Base-by-base conservation (phyloP, 345 rosid genomes). In the Acer yangbiense region DNA sequence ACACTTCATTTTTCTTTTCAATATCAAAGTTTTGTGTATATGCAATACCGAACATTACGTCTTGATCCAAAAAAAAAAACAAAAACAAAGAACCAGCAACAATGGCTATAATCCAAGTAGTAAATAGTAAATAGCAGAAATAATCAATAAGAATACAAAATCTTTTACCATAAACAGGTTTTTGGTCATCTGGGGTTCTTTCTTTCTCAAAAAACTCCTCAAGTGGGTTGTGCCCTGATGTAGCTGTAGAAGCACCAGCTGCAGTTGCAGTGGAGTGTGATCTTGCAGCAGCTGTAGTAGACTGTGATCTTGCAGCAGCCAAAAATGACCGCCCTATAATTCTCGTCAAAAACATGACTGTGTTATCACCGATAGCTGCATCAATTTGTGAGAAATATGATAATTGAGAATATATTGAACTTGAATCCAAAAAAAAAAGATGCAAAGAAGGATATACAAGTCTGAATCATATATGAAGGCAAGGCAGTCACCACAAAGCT, bases 151-250 rank as follows among this genome's bases (percentile, higher is more conserved):
- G 50, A 58, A 14, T 23, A 10, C 0, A 62, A 44, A 64, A 2
- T 35, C 12, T 64, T 20, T 17, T 88, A 93, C 98, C 98, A 41
- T 95, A 95, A 48, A 91, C 90, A 76, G 89, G 94, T 57, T 89
- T 91, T 9, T 87, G 93, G 69, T 90, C 94, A 43, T 90, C 98
- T 6, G 80, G 84, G 75, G 73, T 86, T 78, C 98, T 86, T 29
- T 94, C 94, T 3, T 83, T 82, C 86, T 93, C 98, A 27, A 95
- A 93, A 85, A 95, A 91, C 60, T 90, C 91, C 88, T 91, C 95
- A 0, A 95, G 91, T 61, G 98, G 95, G 77, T 93, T 93, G 77
- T 44, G 74, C 1, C 79, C 86, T 0, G 82, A 78, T 27, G 29
- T 75, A 77, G 85, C 67, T 21, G 90, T 67, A 2, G 93, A 81